phyloP scores from a whole-genome alignment of 73 alveolate species.

The Tetrahymena borealis region DNA sequence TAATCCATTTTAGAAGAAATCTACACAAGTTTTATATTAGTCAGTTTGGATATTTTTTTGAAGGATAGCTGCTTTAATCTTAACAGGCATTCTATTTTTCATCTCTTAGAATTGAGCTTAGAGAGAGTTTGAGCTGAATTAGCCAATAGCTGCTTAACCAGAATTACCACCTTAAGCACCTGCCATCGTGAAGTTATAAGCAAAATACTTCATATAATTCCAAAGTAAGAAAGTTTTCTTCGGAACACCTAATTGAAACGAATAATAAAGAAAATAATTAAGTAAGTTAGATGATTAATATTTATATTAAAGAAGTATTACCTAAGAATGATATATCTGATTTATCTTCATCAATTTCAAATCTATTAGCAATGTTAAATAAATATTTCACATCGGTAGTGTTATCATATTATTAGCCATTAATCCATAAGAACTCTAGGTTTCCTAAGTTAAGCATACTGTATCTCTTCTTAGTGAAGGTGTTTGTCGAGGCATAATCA shows the following conservation, averaged over 20 bases:
- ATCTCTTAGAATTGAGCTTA: background rate
- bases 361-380: background rate
- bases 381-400: background rate
- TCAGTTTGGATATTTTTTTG: background rate
- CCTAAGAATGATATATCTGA: background rate
- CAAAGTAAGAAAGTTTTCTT: background rate
- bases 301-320: background rate
- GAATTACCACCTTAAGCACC: background rate
- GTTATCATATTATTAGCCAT: background rate
- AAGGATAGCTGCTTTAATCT: background rate
- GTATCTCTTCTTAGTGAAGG: background rate
- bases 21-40: background rate
- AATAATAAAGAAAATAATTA: too few relatives aligned
- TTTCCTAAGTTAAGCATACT: background rate
- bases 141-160: background rate
- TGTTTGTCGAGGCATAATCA: background rate
- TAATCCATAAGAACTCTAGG: background rate
- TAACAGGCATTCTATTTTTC: background rate
- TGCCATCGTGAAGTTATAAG: background rate
- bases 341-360: background rate
- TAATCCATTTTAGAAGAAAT: background rate
- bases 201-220: background rate
- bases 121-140: background rate
- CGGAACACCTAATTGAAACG: background rate
- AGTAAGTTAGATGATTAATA: background rate